Conservation (phyloP, 805 yeast species). For the Zygotorulaspora florentina region DNA sequence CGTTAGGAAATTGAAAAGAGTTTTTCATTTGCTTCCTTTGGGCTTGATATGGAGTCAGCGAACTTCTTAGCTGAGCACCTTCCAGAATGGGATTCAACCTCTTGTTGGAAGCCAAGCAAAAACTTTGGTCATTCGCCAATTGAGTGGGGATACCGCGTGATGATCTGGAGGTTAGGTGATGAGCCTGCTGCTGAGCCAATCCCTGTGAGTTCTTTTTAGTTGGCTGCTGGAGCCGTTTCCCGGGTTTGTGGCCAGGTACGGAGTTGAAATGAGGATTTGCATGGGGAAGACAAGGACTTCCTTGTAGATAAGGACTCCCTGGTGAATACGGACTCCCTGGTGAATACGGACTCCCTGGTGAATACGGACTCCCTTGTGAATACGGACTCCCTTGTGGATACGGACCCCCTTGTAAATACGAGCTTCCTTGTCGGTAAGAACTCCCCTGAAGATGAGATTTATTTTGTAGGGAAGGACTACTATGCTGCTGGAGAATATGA, state of each 20-base stretch:
- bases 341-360: no score
- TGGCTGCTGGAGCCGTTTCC: no score
- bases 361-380: no score
- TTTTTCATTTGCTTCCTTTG: slow-evolving; percentile 30
- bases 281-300: no score
- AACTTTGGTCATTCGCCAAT: background rate
- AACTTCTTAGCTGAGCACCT: slow-evolving; percentile 3
- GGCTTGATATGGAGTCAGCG: slow-evolving; percentile 29
- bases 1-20: slow-evolving; percentile 32
- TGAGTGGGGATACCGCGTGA: background rate
- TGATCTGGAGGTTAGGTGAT: background rate
- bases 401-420: no score
- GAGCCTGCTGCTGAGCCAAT: background rate
- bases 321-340: no score
- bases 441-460: background rate
- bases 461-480: background rate
- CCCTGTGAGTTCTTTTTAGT: no score
- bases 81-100: slow-evolving; percentile 9
- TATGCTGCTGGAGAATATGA: background rate
- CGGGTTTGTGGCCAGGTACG: no score
- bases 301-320: background rate
- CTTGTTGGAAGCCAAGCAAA: background rate
- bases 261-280: no score
- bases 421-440: background rate
- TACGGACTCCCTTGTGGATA: no score